phyloP scores from a whole-genome alignment of 345 rosid genomes.

The Erysimum cheiranthoides region DNA sequence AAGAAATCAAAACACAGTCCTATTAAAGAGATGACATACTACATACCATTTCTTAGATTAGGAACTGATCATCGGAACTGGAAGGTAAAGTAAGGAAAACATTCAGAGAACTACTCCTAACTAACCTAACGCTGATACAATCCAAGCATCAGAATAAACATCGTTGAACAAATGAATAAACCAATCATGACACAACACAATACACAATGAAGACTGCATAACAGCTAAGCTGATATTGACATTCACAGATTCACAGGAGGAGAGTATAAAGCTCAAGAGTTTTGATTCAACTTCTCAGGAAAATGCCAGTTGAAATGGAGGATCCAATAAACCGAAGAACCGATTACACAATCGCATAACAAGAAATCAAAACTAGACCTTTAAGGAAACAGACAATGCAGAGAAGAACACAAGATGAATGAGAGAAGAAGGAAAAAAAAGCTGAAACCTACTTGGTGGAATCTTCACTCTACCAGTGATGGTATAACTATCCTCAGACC shows the following conservation, averaged over 20 bases:
- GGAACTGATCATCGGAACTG: no score
- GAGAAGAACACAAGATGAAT: background rate
- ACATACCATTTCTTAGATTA: background rate
- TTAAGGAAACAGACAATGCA: background rate
- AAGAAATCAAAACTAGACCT: background rate
- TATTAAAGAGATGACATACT: background rate
- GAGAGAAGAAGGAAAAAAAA: background rate
- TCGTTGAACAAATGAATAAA: background rate
- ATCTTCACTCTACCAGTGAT: conserved; percentile 79
- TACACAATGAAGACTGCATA: background rate
- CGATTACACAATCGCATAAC: background rate
- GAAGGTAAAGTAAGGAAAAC: no score
- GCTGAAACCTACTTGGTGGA: conserved; percentile 50
- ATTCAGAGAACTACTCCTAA: background rate
- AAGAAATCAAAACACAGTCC: no score
- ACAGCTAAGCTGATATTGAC: background rate
- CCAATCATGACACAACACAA: background rate
- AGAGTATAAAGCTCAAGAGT: no score
- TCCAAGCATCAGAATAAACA: background rate
- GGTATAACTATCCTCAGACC: conserved; percentile 66
- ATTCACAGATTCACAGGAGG: no score
- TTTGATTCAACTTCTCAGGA: background rate
- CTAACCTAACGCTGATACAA: background rate
- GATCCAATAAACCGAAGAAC: background rate
- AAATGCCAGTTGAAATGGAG: background rate